Percentiles rank a stretch among this genome's conserved stretches.
phyloP scores from a whole-genome alignment of 1,284 basidiomycete genomes.

The Flammula alnicola region DNA sequence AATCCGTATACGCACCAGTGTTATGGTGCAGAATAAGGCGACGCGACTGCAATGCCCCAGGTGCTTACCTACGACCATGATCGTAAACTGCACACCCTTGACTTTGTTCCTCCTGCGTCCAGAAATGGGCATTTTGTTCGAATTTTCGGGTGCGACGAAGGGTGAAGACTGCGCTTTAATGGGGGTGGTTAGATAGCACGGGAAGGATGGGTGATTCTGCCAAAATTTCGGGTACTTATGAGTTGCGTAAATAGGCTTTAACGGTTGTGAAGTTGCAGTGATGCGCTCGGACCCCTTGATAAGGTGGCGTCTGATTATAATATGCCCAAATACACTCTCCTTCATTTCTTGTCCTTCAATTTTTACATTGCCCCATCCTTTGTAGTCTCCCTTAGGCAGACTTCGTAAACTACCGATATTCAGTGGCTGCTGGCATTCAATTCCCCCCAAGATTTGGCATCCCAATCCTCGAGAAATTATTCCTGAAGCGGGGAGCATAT shows the following conservation, averaged over 20 bases:
- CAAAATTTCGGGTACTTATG: slow-evolving; percentile 14
- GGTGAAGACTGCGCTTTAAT: slow-evolving; percentile 9
- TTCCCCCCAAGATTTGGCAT: too few relatives aligned
- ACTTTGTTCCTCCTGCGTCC: slow-evolving; percentile 88
- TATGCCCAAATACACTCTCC: slow-evolving; percentile 9
- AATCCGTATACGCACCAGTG: too few relatives aligned
- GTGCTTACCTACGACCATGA: slow-evolving; percentile 88
- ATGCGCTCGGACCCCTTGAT: slow-evolving; percentile 25
- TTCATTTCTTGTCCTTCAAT: not conserved
- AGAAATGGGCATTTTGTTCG: slow-evolving; percentile 42
- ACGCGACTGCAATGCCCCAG: not conserved
- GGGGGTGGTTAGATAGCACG: too few relatives aligned
- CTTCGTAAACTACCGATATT: too few relatives aligned
- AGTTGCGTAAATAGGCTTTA: slow-evolving; percentile 19
- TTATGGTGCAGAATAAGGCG: not conserved
- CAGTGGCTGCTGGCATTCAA: too few relatives aligned
- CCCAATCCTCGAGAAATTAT: too few relatives aligned
- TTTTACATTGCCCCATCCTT: not conserved
- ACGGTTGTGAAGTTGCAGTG: slow-evolving; percentile 19
- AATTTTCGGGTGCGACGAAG: slow-evolving; percentile 16
- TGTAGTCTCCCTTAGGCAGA: not conserved
- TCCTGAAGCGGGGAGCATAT: too few relatives aligned
- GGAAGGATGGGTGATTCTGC: slow-evolving; percentile 3
- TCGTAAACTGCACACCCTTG: slow-evolving; percentile 92
- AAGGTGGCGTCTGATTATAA: slow-evolving; percentile 12